Evolutionary conservation across 2,329 filamentous ascomycete genomes (phyloP), one percentile per base, ranked within the genome.

Genomic region (Coleophoma eucalyptorum): DNA sequence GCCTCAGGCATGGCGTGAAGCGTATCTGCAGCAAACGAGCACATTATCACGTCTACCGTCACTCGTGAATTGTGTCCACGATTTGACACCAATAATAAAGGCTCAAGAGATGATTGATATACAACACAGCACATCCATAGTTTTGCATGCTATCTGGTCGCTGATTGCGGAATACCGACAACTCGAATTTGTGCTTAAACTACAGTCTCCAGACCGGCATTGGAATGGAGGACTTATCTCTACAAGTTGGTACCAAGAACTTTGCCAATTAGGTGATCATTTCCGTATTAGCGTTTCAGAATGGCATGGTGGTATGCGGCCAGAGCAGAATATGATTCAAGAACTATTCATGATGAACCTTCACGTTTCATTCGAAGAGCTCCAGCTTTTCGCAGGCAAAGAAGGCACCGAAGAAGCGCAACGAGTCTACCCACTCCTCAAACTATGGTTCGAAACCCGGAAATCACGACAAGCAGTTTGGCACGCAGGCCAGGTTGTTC

Each of bases 351-450:
- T 84, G 50, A 78, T 87, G 72, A 80, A 86, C 59, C 71, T 88
- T 4, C 78, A 87, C 62, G 76, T 85, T 43, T 81, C 80, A 0
- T 69, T 87, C 3, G 78, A 85, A 55, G 83, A 87, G 51, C 69
- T 88, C 13, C 83, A 87, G 59, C 73, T 85, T 4, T 87, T 88
- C 56, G 80, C 83, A 0, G 85, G 85, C 4, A 83, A 85, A 38
- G 83, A 85, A 56, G 84, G 83, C 31, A 79, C 84, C 54, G 83
- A 86, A 38, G 81, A 87, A 61, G 84, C 84, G 4, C 75, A 79
- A 3, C 69, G 76, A 8, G 74, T 83, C 13, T 84, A 83, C 54
- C 77, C 81, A 0, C 69, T 75, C 0, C 69, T 87, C 8, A 76
- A 79, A 51, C 73, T 79, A 21, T 87, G 84, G 84, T 75, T 74